phyloP scores from a whole-genome alignment of 257 asterid genomes.

The Lycium ferocissimum region DNA sequence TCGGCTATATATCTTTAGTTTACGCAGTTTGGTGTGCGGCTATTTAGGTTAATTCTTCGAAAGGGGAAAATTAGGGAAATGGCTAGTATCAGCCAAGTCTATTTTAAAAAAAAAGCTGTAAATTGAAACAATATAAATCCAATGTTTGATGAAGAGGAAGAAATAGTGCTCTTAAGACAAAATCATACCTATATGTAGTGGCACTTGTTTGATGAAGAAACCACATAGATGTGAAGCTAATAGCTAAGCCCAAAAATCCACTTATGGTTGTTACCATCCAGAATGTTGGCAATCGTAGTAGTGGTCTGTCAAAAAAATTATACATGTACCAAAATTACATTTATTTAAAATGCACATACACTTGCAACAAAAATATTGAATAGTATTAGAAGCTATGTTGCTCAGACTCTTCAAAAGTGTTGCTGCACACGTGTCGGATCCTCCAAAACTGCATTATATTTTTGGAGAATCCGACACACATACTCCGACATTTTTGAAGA shows the following conservation, averaged over 20 bases:
- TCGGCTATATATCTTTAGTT: too few relatives aligned
- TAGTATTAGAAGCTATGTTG: neutral
- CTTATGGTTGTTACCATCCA: slow-evolving; percentile 83
- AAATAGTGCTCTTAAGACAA: too few relatives aligned
- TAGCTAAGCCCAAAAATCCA: slow-evolving; percentile 85
- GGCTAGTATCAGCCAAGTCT: too few relatives aligned
- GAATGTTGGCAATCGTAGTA: slow-evolving; percentile 70
- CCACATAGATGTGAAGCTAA: slow-evolving; percentile 98
- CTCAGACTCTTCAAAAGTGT: neutral
- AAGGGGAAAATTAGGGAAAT: too few relatives aligned
- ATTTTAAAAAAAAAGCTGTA: too few relatives aligned
- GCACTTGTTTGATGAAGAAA: slow-evolving; percentile 97
- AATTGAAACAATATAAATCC: too few relatives aligned
- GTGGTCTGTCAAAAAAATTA: slow-evolving; percentile 58
- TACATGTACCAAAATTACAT: neutral
- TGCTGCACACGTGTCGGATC: neutral
- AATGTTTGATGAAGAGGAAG: too few relatives aligned
- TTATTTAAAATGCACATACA: neutral
- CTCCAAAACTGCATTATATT: neutral
- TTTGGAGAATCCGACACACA: neutral
- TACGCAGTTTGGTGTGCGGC: too few relatives aligned
- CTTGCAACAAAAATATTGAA: neutral
- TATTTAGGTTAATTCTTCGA: too few relatives aligned
- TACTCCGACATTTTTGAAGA: neutral
- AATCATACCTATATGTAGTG: slow-evolving; percentile 76